Evolutionary conservation across 192 early-diverging fungal genomes (phyloP), one percentile per base, ranked within the genome.

Genomic region (Allomyces macrogynus): DNA sequence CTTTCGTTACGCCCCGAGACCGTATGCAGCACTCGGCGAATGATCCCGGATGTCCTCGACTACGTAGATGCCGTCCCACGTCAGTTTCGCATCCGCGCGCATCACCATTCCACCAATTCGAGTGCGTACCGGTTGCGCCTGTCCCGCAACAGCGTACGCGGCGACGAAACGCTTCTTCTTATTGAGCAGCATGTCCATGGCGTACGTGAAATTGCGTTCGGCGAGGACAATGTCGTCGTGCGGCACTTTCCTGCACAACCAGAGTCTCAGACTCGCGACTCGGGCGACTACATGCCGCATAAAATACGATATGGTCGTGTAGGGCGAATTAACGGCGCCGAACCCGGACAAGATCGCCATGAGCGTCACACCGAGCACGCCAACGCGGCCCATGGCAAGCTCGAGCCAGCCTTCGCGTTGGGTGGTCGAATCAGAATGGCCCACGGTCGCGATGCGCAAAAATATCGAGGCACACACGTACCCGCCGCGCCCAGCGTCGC

Each of bases 291-390:
- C 49, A 16, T 74, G 83, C 81, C 85, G 81, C 24, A 89, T 70
- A 76, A 93, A 94, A 62, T 88, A 82, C 67, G 80, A 84, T 49
- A 94, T 77, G 27, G 88, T 88, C 20, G 82, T 84, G 72, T 91
- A 95, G 0, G 94, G 94, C 27, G 85, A 85, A 70, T 91, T 89
- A 23, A 97, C 91, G 5, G 90, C 92, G 66, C 90, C 92, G 73
- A 95, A 94, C 22, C 92, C 94, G 1, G 94, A 93, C 10, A 97
- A 74, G 10, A 89, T 75, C 1, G 94, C 90, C 85, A 92, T 97
- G 61, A 95, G 74, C 0, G 90, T 90, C 26, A 97, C 92, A 62
- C 94, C 94, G 20, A 97, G 77, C 20, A 92, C 81, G 16, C 91
- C 86, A 5, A 91, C 85, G 43, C 92, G 80, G 57, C 86, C 88